These are phyloP conservation scores for Helotiales sp. DNA, from an alignment of 2,329 filamentous ascomycete genomes.

Conservation along the genomic window DNA sequence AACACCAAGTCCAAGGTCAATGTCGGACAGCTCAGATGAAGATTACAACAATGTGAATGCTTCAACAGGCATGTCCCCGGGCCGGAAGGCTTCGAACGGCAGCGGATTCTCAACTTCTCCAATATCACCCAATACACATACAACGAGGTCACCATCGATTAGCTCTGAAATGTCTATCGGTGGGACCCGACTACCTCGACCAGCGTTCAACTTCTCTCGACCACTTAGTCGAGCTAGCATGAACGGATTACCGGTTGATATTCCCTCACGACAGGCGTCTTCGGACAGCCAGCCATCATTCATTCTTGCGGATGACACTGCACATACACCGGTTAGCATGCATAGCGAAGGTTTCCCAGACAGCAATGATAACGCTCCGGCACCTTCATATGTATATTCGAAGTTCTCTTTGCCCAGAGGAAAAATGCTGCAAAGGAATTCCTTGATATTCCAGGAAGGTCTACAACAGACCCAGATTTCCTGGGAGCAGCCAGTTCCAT, in stretches of 20 bases:
- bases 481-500: slow-evolving; percentile 62
- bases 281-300: slow-evolving; percentile 68
- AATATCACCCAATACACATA: slow-evolving; percentile 64
- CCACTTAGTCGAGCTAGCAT: slow-evolving; percentile 78
- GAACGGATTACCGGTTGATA: slow-evolving; percentile 52
- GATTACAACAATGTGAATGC: slow-evolving; percentile 61
- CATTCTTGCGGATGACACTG: slow-evolving; percentile 67
- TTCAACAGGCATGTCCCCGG: slow-evolving; percentile 66
- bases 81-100: slow-evolving; percentile 79
- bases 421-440: slow-evolving; percentile 74
- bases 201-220: slow-evolving; percentile 92
- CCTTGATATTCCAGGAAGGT: slow-evolving; percentile 61
- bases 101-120: slow-evolving; percentile 67
- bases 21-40: slow-evolving; percentile 72
- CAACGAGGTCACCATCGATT: slow-evolving; percentile 79
- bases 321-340: slow-evolving; percentile 74
- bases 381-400: slow-evolving; percentile 82
- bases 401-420: slow-evolving; percentile 85
- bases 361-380: slow-evolving; percentile 54
- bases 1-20: slow-evolving; percentile 65
- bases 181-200: slow-evolving; percentile 64
- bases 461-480: slow-evolving; percentile 59
- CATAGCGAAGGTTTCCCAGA: slow-evolving; percentile 71
- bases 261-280: slow-evolving; percentile 65
- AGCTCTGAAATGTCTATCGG: slow-evolving; percentile 78